Evolutionary conservation across 2,329 filamentous ascomycete genomes (phyloP), one percentile per base, ranked within the genome.

Genomic region (Clonostachys rosea): DNA sequence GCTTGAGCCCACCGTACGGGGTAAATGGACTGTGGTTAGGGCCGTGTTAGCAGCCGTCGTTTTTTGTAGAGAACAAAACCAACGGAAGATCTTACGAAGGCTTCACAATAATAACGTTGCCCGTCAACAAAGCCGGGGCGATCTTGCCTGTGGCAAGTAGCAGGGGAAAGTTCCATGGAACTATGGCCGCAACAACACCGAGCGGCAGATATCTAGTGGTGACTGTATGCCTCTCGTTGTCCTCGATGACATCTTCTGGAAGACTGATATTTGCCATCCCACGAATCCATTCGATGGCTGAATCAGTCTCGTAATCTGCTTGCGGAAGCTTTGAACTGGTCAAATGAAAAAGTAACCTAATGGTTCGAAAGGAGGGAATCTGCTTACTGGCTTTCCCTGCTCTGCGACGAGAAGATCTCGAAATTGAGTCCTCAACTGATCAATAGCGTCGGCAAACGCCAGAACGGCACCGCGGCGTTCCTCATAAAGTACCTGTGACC

Each of bases 121-220:
- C 79, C 0, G 81, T 78, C 35, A 83, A 51, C 1, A 86, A 57
- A 3, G 78, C 76, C 0, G 79, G 75, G 2, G 70, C 73, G 24
- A 85, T 65, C 60, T 86, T 86, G 46, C 70, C 69, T 9, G 71
- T 58, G 6, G 68, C 70, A 3, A 81, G 61, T 18, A 73, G 56
- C n/a, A 84, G 59, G 3, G 78, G 78, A 50, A 80, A 76, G 57
- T 83, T 83, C 61, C 79, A 83, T 0, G 78, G 76, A 1, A 78
- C 79, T 48, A 83, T 75, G 43, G 75, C 72, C 2, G 69, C 75
- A 1, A 79, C 76, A 2, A 84, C 79, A 2, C 81, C 81, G 1
- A 82, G 70, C 0, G 81, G 76, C 4, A 34, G 30, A 20, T 35
- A 45, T 20, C 36, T 36, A 5, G 50, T 44, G 34, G 48, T 49